A percentile compares a stretch with the other conserved stretches of the same genome.
phyloP scores from a whole-genome alignment of 805 yeast species.

The Brettanomyces sp. region DNA sequence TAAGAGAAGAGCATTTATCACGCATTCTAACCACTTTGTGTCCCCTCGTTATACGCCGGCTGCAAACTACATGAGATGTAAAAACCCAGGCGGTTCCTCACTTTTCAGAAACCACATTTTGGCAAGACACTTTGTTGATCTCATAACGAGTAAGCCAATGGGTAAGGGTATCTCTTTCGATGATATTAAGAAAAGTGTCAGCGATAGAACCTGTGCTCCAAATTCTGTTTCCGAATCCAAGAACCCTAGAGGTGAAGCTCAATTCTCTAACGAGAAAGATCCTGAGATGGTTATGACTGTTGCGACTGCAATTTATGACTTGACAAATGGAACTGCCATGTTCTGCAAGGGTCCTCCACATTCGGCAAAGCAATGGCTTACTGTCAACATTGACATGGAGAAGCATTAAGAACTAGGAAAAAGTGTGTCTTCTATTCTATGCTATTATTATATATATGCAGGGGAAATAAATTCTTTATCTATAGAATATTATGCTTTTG shows the following conservation, averaged over 20 bases:
- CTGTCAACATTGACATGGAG: conserved; percentile 6
- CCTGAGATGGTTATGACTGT: conserved; percentile 5
- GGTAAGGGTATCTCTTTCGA: conserved; percentile 6
- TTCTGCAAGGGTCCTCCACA: conserved; percentile 8
- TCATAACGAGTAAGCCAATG: conserved; percentile 4
- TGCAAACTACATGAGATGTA: conserved; percentile 1
- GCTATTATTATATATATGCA: too few relatives aligned
- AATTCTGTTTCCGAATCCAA: conserved; percentile 5
- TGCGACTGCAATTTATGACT: conserved; percentile 6
- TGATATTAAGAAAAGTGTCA: conserved; percentile 2
- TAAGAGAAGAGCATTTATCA: conserved; percentile 4
- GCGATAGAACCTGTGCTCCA: conserved; percentile 6
- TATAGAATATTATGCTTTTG: not conserved
- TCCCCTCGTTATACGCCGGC: conserved; percentile 7
- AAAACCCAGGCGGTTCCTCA: conserved; percentile 6
- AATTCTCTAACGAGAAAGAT: not conserved
- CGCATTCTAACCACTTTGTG: conserved; percentile 6
- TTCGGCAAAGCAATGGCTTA: conserved; percentile 4
- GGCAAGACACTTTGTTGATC: conserved; percentile 4
- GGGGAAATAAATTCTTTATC: too few relatives aligned
- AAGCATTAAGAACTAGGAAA: not conserved
- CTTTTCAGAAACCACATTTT: conserved; percentile 4
- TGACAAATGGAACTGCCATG: conserved; percentile 6
- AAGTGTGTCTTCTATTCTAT: too few relatives aligned
- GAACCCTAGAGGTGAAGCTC: conserved; percentile 3